Evolutionary conservation across 2,329 filamentous ascomycete species (phyloP).

Genomic region (Colletotrichum sp.): DNA sequence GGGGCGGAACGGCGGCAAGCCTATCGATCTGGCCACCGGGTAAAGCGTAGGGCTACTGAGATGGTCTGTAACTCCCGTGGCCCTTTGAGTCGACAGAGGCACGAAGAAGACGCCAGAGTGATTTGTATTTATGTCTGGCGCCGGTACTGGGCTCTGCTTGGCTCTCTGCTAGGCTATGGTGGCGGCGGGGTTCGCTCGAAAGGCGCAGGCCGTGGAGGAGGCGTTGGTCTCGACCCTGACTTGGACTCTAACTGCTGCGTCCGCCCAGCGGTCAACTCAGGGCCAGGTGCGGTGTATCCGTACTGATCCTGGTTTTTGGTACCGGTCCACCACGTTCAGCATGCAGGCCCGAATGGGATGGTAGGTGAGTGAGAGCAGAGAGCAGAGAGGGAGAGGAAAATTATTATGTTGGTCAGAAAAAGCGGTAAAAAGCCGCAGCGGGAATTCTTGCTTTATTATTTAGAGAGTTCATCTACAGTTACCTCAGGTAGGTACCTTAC

Average conservation of each 20-base stretch:
- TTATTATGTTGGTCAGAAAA: neutral
- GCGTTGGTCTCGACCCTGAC: neutral
- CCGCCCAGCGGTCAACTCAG: neutral
- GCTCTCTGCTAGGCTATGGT: neutral
- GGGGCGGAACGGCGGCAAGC: neutral
- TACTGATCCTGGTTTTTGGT: neutral
- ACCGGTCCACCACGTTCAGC: neutral
- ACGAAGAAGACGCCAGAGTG: neutral
- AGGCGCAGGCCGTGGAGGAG: neutral
- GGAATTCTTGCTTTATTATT: neutral
- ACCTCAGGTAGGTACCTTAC: neutral
- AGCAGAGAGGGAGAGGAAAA: neutral
- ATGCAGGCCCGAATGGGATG: neutral
- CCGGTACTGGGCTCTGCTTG: neutral
- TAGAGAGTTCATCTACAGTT: neutral
- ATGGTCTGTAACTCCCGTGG: neutral
- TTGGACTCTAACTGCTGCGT: neutral
- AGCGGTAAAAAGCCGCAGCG: neutral
- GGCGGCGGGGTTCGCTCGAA: neutral
- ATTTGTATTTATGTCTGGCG: neutral
- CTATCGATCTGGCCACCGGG: neutral
- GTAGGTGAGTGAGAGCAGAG: neutral
- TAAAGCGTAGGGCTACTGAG: neutral
- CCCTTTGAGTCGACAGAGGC: neutral
- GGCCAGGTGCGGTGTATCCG: neutral